Conservation (phyloP, 306 rosid species). For the Hippophae rhamnoides region DNA sequence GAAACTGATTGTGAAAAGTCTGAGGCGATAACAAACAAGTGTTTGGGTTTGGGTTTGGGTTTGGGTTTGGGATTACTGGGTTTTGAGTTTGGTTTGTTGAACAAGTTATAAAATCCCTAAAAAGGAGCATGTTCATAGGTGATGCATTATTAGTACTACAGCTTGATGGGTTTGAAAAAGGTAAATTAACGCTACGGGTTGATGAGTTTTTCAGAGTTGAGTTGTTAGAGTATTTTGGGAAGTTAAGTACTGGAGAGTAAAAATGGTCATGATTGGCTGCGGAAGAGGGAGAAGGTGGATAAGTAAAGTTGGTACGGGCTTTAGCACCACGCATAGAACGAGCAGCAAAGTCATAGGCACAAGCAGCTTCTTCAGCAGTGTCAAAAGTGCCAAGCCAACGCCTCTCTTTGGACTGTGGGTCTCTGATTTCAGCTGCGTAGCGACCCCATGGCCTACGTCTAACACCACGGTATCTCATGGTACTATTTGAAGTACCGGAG, state of each 20-base stretch:
- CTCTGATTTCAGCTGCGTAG: constrained; percentile 92
- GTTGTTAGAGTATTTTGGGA: constrained; percentile 23
- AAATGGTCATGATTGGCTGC: neutral
- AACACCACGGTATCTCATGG: constrained; percentile 74
- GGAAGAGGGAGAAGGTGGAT: constrained; percentile 38
- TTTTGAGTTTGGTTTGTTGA: constrained; percentile 1
- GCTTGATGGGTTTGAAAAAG: constrained; percentile 11
- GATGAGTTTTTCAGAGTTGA: neutral
- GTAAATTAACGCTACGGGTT: constrained; percentile 9
- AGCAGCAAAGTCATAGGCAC: constrained; percentile 92
- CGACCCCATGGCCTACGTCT: constrained; percentile 99
- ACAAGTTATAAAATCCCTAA: constrained; percentile 34
- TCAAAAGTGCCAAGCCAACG: constrained; percentile 97
- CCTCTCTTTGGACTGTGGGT: constrained; percentile 79
- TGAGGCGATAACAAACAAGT: constrained; percentile 17
- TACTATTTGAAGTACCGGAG: neutral
- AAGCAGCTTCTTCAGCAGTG: constrained; percentile 96
- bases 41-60: neutral
- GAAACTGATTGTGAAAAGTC: constrained; percentile 14
- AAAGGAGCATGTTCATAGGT: constrained; percentile 38
- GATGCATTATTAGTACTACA: constrained; percentile 5
- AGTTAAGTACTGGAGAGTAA: constrained; percentile 27
- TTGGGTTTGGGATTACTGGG: too few relatives aligned
- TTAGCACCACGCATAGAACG: constrained; percentile 86
- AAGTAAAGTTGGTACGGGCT: constrained; percentile 76